Base-by-base conservation (phyloP, 495 filamentous ascomycete genomes). In the Aspergillus taichungensis region DNA sequence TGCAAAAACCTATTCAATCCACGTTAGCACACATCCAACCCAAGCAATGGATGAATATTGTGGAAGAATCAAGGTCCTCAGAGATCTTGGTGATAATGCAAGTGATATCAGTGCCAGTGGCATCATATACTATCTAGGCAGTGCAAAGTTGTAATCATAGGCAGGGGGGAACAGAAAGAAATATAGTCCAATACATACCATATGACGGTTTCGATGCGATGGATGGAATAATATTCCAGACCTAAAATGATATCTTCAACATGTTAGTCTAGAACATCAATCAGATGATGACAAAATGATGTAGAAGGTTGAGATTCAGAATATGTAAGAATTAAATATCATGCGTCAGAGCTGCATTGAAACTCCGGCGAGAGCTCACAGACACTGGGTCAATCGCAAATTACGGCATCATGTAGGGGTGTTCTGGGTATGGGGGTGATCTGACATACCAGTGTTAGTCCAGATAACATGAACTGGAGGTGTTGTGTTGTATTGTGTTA, bases 311-410 rank as follows among this genome's bases (percentile, higher is more conserved):
- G 44, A n/a, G 49, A 52, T 59, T 94, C 88, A 94, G 88, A 84
- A 92, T 91, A 91, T 92, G 87, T 94, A 92, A 94, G 87, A 89
- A 88, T 78, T 76, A 72, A 84, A 79, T 92, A 83, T 95, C 88
- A 92, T 73, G 54, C 76, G 60, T 53, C 72, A 72, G 67, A 52
- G 60, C 76, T 82, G 82, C 85, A 83, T 80, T 69, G 78, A 85
- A 72, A 73, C 82, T 76, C 86, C 77, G 87, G 88, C 87, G 81
- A 82, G 85, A 77, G 83, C 66, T 85, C 88, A 83, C 81, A 82
- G 76, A 67, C 64, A 62, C 68, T 61, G 68, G 69, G 82, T 95
- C 88, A 89, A 88, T 88, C 88, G 88, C 88, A 95, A 95, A 95
- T 95, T 95, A 92, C 85, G 65, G 77, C 88, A 91, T 94, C 88